Conservation (phyloP, 257 asterid genomes). For the Plectranthus barbatus region DNA sequence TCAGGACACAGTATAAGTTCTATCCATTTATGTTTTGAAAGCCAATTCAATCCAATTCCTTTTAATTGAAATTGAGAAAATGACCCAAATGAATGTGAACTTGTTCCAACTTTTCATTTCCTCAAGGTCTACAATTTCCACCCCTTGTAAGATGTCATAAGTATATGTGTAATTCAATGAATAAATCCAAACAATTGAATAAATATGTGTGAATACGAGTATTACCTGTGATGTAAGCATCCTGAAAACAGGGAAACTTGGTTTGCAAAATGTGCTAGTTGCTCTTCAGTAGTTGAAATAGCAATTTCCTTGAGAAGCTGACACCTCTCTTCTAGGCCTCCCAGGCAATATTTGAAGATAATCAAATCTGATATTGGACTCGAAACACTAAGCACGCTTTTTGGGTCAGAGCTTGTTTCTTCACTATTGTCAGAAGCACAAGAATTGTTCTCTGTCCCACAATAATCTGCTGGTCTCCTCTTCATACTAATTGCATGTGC, state of each 20-base stretch:
- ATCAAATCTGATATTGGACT: slow-evolving; percentile 55
- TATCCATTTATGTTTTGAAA: too few relatives aligned
- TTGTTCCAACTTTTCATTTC: background rate
- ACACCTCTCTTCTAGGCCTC: slow-evolving; percentile 61
- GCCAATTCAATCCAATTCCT: too few relatives aligned
- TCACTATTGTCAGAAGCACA: slow-evolving; percentile 57
- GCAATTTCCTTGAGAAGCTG: slow-evolving; percentile 79
- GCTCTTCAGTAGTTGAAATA: slow-evolving; percentile 47
- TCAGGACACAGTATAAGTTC: too few relatives aligned
- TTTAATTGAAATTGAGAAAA: too few relatives aligned
- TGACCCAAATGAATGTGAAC: background rate
- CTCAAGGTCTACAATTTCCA: background rate
- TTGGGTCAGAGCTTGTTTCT: slow-evolving; percentile 39
- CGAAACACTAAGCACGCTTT: slow-evolving; percentile 24
- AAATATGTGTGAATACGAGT: background rate
- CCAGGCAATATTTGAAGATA: slow-evolving; percentile 82
- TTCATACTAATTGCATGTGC: slow-evolving; percentile 24
- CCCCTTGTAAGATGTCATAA: background rate
- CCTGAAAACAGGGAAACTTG: slow-evolving; percentile 78
- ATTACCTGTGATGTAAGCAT: slow-evolving; percentile 81
- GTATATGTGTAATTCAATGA: background rate
- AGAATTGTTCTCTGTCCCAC: slow-evolving; percentile 34
- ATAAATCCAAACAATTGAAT: background rate
- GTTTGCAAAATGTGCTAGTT: slow-evolving; percentile 47
- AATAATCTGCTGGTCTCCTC: slow-evolving; percentile 37